Evolutionary conservation across 768 basidiomycete genomes (phyloP), one percentile per base, ranked within the genome.

Genomic region (Leucocoprinus leucothites): DNA sequence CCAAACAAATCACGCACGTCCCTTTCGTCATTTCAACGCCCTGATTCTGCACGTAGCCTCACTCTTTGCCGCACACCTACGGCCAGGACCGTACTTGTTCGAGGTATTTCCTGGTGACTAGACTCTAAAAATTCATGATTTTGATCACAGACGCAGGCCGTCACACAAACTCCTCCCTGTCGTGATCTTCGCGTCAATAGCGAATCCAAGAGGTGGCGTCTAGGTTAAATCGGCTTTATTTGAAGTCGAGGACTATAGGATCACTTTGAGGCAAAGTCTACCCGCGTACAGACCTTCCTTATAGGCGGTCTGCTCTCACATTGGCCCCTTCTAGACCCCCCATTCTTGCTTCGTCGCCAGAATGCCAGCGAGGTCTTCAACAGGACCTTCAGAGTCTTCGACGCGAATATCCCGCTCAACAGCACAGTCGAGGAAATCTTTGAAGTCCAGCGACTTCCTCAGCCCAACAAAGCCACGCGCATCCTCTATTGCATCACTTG

Each of bases 351-450:
- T 24, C 28, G 7, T 21, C 42, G 3, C 28, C 28, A 46, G 35
- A 13, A 70, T 71, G 69, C 58, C 67, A 18, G 53, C 67, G 22
- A 65, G 60, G 48, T 34, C 63, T 13, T 51, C 65, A 61, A 67
- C 64, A 38, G 59, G 68, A 1, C 80, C 79, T 13, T 85, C 84
- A 42, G 82, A 84, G 58, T 65, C 81, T 14, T 82, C 82, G 36
- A 73, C 78, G 52, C 82, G 82, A 38, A 65, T 82, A 19, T 71
- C 82, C 44, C 72, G 79, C 9, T 72, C 57, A 14, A 58, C 76
- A 14, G 70, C 69, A 35, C 66, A 73, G 36, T 71, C 76, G 53
- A 78, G 79, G 48, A 78, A 78, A 34, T 61, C 73, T 55, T 58
- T 73, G n/a, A 65, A 69, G 9, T 64, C 65, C 14, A 67, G 66